These are phyloP conservation scores for Eucalyptus tenuipes DNA, from an alignment of 345 rosid species.

Conservation along the genomic window DNA sequence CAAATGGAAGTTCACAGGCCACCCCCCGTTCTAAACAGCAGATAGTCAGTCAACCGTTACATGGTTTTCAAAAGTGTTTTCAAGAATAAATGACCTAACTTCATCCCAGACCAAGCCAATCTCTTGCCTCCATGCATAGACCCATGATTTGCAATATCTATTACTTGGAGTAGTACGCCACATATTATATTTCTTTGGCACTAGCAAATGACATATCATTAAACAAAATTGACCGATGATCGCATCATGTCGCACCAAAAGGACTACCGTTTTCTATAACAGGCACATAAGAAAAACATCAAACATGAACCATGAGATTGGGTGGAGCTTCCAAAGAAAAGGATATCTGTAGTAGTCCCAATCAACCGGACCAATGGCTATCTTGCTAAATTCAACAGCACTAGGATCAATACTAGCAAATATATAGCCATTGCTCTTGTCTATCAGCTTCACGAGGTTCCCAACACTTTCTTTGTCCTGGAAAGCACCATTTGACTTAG, in stretches of 20 bases:
- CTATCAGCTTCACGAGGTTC: slow-evolving; percentile 68
- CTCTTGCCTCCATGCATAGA: background rate
- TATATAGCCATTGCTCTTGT: slow-evolving; percentile 79
- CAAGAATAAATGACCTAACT: background rate
- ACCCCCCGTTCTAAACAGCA: background rate
- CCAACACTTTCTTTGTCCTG: slow-evolving; percentile 92
- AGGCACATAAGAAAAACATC: background rate
- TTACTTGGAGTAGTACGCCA: background rate
- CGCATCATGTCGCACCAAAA: background rate
- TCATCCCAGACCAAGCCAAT: background rate
- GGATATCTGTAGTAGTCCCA: slow-evolving; percentile 98
- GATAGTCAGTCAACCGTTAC: background rate
- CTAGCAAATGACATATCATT: background rate
- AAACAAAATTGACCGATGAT: background rate
- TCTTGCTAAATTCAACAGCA: slow-evolving; percentile 91
- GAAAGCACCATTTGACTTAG: background rate
- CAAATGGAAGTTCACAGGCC: background rate
- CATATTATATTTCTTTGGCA: background rate
- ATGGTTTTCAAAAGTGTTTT: background rate
- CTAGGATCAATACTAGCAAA: slow-evolving; percentile 68
- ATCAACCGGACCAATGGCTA: slow-evolving; percentile 56
- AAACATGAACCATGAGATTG: background rate
- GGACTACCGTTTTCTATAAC: background rate
- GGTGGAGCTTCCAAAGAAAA: slow-evolving; percentile 1
- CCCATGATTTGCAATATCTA: background rate